phyloP scores from a whole-genome alignment of 2,329 filamentous ascomycete species.

The Tolypocladium sp. region DNA sequence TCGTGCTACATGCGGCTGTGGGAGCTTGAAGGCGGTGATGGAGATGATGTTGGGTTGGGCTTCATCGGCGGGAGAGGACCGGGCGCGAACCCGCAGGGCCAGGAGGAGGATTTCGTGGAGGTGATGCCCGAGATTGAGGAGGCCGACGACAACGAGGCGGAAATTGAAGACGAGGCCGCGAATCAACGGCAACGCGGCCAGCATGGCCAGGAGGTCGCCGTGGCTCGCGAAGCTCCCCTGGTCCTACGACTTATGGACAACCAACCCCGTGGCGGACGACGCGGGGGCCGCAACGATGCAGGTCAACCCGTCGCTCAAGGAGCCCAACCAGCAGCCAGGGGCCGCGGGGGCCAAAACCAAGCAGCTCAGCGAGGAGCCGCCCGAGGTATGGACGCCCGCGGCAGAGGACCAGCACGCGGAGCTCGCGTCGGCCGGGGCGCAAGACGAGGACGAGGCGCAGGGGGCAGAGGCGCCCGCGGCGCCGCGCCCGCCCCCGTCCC shows the following conservation, averaged over 20 bases:
- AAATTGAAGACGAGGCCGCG: slow-evolving; percentile 11
- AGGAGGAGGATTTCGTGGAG: background rate
- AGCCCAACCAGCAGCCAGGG: background rate
- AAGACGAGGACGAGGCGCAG: background rate
- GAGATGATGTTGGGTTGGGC: slow-evolving; percentile 38
- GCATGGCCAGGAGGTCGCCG: slow-evolving; percentile 24
- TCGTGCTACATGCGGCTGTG: slow-evolving; percentile 79
- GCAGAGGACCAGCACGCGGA: background rate
- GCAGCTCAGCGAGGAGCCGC: background rate
- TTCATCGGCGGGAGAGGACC: slow-evolving; percentile 28
- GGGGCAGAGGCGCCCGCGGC: background rate
- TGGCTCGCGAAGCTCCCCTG: slow-evolving; percentile 48
- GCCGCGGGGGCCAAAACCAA: slow-evolving; percentile 1
- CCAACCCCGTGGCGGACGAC: slow-evolving; percentile 18
- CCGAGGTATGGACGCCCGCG: background rate
- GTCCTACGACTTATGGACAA: slow-evolving; percentile 43
- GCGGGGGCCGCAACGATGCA: slow-evolving; percentile 9
- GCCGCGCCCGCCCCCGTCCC: background rate
- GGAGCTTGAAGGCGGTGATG: slow-evolving; percentile 80
- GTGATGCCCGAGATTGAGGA: slow-evolving; percentile 16
- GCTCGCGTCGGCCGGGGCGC: background rate
- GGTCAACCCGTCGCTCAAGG: background rate
- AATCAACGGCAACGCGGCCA: slow-evolving; percentile 16
- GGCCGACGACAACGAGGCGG: slow-evolving; percentile 17
- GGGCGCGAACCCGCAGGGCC: background rate